Conservation (phyloP, 768 basidiomycete genomes). For the Pleurotus giganteus region DNA sequence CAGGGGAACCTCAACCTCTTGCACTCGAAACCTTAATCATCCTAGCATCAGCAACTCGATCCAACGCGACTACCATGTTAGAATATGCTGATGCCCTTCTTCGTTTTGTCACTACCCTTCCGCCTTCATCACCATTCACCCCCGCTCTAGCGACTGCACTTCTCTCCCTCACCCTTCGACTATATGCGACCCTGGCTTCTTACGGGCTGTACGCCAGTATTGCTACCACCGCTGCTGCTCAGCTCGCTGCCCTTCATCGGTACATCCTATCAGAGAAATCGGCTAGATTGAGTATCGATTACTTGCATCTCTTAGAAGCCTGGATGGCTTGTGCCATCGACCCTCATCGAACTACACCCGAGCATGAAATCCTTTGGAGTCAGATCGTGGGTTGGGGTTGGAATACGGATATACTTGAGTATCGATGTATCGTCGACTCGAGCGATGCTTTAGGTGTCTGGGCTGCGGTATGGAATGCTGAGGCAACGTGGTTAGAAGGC, state of each 20-base stretch:
- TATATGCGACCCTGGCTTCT: constrained; percentile 64
- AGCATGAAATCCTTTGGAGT: constrained; percentile 89
- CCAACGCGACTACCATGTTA: constrained; percentile 56
- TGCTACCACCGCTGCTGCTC: constrained; percentile 58
- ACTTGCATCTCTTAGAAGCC: constrained; percentile 56
- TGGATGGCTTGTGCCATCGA: constrained; percentile 89
- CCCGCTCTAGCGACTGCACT: constrained; percentile 47
- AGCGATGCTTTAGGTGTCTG: constrained; percentile 35
- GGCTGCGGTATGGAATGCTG: constrained; percentile 52
- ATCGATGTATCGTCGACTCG: constrained; percentile 31
- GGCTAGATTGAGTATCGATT: constrained; percentile 40
- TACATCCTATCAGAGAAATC: constrained; percentile 41
- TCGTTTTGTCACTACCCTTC: constrained; percentile 65
- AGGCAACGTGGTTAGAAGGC: constrained; percentile 77
- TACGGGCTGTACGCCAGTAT: constrained; percentile 80
- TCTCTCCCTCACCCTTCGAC: constrained; percentile 52
- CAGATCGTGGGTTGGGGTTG: constrained; percentile 81
- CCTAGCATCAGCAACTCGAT: constrained; percentile 65
- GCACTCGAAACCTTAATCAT: constrained; percentile 58
- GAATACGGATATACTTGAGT: constrained; percentile 52
- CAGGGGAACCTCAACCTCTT: constrained; percentile 36
- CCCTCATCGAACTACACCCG: constrained; percentile 84
- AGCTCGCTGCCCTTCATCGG: constrained; percentile 49
- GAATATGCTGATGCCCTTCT: constrained; percentile 64
- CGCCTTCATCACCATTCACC: constrained; percentile 36